Evolutionary conservation across 73 alveolate genomes (phyloP), one percentile per base, ranked within the genome.

Genomic region (Paramecium bursaria): DNA sequence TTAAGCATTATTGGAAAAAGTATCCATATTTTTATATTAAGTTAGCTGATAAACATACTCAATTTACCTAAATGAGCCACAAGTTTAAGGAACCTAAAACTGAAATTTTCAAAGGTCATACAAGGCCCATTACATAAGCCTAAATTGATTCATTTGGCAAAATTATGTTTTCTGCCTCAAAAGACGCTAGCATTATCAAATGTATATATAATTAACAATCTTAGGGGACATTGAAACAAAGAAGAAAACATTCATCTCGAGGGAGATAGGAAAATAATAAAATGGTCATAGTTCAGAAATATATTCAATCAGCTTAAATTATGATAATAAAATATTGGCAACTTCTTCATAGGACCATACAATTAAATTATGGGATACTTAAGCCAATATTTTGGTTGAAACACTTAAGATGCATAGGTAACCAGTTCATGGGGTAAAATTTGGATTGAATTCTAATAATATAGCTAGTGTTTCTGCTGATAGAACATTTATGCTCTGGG

Each of bases 311-410:
- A 44, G 75, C 0, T 27, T 85, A 13, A 85, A 85, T 50, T 75
- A 27, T 47, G 67, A 49, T 48, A 87, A 87, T 25, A 73, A 50
- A 25, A 57, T 57, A 10, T 74, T 85, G 13, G 86, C 85, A 17
- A 85, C 74, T 57, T 75, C 91, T 27, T 52, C 80, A 5, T 50
- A 85, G 25, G 91, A 85, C 47, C 74, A 73, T 23, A 29, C 91
- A 0, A 73, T 85, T 11, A 85, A 85, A 47, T 74, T 85, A 67
- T 85, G 91, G 91, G 91, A 85, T 73, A 53, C 76, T 2, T 67
- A 31, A n/a, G 44, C 82, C 23, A 26, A 29, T 22, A 74, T 35
- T 29, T 17, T 85, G 17, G 39, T 85, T 22, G 75, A 74, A 67
- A 73, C 79, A 26, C 74, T 85, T n/a, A 61, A 67, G 30, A 75